Base-by-base conservation (phyloP, 495 filamentous ascomycete genomes). In the Penicillium turbatum region DNA sequence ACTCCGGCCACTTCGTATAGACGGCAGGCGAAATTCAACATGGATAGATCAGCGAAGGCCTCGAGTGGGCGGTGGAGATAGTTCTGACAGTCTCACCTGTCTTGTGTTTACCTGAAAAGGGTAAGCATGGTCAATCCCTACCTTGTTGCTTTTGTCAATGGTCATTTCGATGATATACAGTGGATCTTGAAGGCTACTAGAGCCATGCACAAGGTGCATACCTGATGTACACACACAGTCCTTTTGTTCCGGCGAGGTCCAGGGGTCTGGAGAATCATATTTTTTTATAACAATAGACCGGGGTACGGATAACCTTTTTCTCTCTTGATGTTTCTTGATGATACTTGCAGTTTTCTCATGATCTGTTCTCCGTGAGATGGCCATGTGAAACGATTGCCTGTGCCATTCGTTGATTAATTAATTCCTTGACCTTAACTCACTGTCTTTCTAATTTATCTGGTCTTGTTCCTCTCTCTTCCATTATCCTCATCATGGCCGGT, bases 161-260 rank as follows among this genome's bases (percentile, higher is more conserved):
- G 34, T n/a, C n/a, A 27, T 32, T 34, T 9, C 35, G 24, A n/a
- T 37, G 38, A 41, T 34, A 17, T 47, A 36, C 21, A 21, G 44
- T 48, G 55, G 42, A 51, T 55, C 47, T 38, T 30, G 13, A 30
- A 55, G 48, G 41, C 21, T 49, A 32, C 30, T 51, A 59, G 51
- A 45, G 45, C 36, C 42, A 45, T 51, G 56, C 35, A 50, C 29
- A 17, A 59, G 35, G 12, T 11, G n/a, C 51, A 51, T 44, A 7
- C 8, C 41, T 55, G 34, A 35, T 32, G 42, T 35, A 8, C 11
- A 26, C 11, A 36, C 46, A 36, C 38, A 19, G 49, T 35, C 30
- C 19, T 51, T 51, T 51, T 43, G 19, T 9, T 51, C 49, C 5
- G 12, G 17, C 48, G 29, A 35, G 38, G 17, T 9, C 38, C 49